Evolutionary conservation across 2,329 filamentous ascomycete species (phyloP).

Genomic region (Metarhizium sp.): DNA sequence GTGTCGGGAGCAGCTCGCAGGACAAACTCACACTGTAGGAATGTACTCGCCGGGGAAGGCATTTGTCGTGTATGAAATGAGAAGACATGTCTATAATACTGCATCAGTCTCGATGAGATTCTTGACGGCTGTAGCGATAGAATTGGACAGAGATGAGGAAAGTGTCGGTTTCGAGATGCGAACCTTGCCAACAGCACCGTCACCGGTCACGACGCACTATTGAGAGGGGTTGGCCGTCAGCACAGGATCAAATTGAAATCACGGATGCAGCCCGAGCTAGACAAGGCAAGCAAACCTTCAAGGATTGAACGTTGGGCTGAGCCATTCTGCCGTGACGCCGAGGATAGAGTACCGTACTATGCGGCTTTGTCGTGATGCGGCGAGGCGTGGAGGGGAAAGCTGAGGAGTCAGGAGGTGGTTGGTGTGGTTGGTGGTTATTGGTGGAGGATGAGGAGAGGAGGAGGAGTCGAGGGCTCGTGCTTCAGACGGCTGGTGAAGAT

Average conservation of each 20-base stretch:
- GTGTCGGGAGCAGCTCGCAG: slow-evolving; percentile 3
- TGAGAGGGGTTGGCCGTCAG: slow-evolving; percentile 16
- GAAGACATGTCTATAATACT: slow-evolving; percentile 75
- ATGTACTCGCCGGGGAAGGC: slow-evolving; percentile 99
- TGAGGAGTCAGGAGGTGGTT: background rate
- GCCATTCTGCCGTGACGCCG: slow-evolving; percentile 46
- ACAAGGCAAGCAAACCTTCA: slow-evolving; percentile 57
- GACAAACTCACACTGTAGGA: slow-evolving; percentile 75
- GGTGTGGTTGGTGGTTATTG: background rate
- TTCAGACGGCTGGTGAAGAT: slow-evolving; percentile 7
- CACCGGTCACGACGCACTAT: slow-evolving; percentile 96
- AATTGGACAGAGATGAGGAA: background rate
- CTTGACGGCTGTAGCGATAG: background rate
- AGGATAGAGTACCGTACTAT: background rate
- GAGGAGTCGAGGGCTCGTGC: slow-evolving; percentile 14
- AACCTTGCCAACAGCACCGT: slow-evolving; percentile 93
- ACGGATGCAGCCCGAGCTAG: slow-evolving; percentile 3
- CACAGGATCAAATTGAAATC: slow-evolving; percentile 12
- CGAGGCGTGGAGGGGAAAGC: slow-evolving; percentile 3
- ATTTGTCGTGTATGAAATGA: slow-evolving; percentile 99
- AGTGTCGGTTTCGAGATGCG: slow-evolving; percentile 4
- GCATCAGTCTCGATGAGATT: background rate
- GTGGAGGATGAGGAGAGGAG: slow-evolving; percentile 1
- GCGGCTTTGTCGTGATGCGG: slow-evolving; percentile 1
- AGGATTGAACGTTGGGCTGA: slow-evolving; percentile 75